Conservation (phyloP, 768 basidiomycete species). For the Serendipita sp. region DNA sequence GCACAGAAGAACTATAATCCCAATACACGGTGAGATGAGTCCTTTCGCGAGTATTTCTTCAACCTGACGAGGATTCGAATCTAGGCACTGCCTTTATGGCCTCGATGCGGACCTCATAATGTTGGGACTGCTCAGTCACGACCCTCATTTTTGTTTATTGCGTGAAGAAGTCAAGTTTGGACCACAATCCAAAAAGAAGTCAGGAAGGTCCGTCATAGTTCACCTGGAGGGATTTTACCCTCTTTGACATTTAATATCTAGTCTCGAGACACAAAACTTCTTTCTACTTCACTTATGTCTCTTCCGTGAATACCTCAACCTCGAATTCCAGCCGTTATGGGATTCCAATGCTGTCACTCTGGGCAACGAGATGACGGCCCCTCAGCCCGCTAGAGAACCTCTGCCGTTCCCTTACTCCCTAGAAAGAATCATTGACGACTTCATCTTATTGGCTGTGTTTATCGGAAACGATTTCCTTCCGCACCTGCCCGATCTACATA, state of each 20-base stretch:
- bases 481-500: conserved; percentile 89
- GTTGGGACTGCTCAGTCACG: conserved; percentile 91
- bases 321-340: conserved; percentile 55
- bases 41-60: background rate
- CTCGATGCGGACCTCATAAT: conserved; percentile 97
- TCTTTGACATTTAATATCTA: conserved; percentile 11
- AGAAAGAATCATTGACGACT: conserved; percentile 94
- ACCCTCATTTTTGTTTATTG: conserved; percentile 94
- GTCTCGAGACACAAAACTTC: conserved; percentile 71
- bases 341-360: background rate
- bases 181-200: conserved; percentile 53
- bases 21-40: conserved; percentile 25
- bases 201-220: conserved; percentile 24
- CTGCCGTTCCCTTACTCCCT: conserved; percentile 74
- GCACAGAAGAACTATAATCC: conserved; percentile 95
- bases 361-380: conserved; percentile 11
- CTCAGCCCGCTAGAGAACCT: conserved; percentile 31
- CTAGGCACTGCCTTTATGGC: conserved; percentile 94
- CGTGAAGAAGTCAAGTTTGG: conserved; percentile 99
- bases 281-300: conserved; percentile 88
- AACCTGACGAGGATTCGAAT: conserved; percentile 12
- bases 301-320: conserved; percentile 91
- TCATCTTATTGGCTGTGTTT: conserved; percentile 90
- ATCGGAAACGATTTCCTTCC: conserved; percentile 97
- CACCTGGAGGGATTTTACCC: background rate